phyloP scores from a whole-genome alignment of 2,329 filamentous ascomycete genomes.

The Stagonosporopsis tanaceti region DNA sequence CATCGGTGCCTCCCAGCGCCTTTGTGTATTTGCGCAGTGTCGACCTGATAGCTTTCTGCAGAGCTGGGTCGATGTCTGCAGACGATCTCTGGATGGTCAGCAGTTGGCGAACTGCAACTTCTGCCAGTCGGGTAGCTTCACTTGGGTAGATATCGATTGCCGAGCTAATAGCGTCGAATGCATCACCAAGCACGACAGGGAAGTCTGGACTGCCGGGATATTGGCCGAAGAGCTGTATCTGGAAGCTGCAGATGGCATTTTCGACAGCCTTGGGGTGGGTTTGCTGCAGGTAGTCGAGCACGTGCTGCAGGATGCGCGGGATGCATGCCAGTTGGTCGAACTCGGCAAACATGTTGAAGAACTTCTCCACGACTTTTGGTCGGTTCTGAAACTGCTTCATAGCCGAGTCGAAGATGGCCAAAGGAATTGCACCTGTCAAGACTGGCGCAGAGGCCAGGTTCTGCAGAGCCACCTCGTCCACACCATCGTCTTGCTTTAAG shows the following conservation, averaged over 20 bases:
- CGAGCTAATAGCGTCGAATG: constrained; percentile 69
- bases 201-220: constrained; percentile 72
- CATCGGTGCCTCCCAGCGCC: constrained; percentile 35
- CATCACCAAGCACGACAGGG: constrained; percentile 72
- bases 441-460: constrained; percentile 77
- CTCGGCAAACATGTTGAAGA: constrained; percentile 79
- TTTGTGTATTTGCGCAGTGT: constrained; percentile 50
- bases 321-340: constrained; percentile 74
- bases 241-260: constrained; percentile 75
- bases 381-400: constrained; percentile 78
- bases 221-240: constrained; percentile 73
- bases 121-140: constrained; percentile 50
- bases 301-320: constrained; percentile 73
- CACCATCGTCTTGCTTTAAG: constrained; percentile 58
- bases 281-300: constrained; percentile 70
- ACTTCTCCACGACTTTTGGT: constrained; percentile 71
- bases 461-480: constrained; percentile 65
- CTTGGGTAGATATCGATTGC: constrained; percentile 51
- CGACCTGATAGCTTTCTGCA: constrained; percentile 60
- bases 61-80: constrained; percentile 60
- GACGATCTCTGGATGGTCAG: constrained; percentile 54
- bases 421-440: constrained; percentile 89
- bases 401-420: constrained; percentile 88
- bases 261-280: constrained; percentile 62
- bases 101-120: constrained; percentile 59